Conservation (phyloP, 768 basidiomycete species). For the Porphyrellus cyaneotinctus region DNA sequence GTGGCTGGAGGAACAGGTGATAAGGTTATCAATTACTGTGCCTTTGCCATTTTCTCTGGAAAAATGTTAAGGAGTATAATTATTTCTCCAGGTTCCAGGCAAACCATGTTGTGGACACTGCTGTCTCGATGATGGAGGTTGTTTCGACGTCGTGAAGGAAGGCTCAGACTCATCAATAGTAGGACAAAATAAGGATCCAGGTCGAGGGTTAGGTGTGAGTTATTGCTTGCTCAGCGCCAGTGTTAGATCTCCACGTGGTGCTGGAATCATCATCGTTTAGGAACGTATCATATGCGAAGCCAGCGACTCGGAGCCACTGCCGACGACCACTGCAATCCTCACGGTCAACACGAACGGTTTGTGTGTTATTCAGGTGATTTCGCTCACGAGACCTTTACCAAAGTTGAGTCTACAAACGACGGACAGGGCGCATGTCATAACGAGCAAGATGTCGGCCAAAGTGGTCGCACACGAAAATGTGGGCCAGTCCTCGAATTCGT, state of each 20-base stretch:
- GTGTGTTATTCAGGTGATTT: too few species aligned
- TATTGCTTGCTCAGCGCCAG: neutral
- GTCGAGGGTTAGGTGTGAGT: neutral
- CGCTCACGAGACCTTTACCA: slow-evolving; percentile 51
- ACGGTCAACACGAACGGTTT: neutral
- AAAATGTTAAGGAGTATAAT: too few species aligned
- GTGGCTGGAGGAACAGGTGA: slow-evolving; percentile 13
- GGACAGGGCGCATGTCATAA: slow-evolving; percentile 41
- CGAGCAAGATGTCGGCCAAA: slow-evolving; percentile 38
- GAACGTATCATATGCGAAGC: slow-evolving; percentile 18
- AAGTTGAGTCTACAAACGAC: slow-evolving; percentile 51
- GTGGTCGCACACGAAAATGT: slow-evolving; percentile 47
- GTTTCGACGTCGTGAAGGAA: neutral
- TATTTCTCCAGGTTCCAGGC: slow-evolving; percentile 6
- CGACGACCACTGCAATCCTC: slow-evolving; percentile 11
- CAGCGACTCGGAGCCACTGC: slow-evolving; percentile 12
- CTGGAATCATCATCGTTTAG: neutral
- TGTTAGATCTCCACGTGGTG: neutral
- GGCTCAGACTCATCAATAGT: too few species aligned
- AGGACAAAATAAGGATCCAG: too few species aligned
- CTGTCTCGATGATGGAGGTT: neutral
- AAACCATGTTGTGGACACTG: neutral
- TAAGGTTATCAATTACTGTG: neutral
- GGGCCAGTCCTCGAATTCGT: slow-evolving; percentile 31
- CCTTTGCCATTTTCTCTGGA: too few species aligned